Evolutionary conservation across 1,284 basidiomycete genomes (phyloP).

Genomic region (Cutaneotrichosporon sp.): DNA sequence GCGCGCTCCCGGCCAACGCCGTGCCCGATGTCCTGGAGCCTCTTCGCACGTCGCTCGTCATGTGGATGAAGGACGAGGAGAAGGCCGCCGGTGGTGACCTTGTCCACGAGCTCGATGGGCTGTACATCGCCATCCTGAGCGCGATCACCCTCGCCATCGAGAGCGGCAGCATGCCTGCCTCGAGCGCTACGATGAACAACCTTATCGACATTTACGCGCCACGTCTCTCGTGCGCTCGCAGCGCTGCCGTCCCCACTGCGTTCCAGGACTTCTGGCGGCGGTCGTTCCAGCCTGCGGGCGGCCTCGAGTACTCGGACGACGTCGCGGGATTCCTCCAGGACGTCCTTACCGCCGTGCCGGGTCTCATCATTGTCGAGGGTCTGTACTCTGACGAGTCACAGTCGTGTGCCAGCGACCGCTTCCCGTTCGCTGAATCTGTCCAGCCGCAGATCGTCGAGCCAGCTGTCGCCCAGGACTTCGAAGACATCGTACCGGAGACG

Average conservation of each 20-base stretch:
- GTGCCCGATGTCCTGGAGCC: constrained; percentile 25
- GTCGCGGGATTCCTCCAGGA: constrained; percentile 39
- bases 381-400: constrained; percentile 14
- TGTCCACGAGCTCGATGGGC: constrained; percentile 32
- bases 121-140: constrained; percentile 39
- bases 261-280: constrained; percentile 45
- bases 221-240: constrained; percentile 34
- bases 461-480: not conserved
- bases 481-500: not conserved
- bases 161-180: constrained; percentile 23
- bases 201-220: constrained; percentile 41
- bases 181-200: constrained; percentile 31
- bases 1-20: constrained; percentile 22
- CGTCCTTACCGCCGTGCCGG: constrained; percentile 37
- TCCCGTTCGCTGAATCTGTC: constrained; percentile 16
- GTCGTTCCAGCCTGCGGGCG: constrained; percentile 30
- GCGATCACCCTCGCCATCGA: constrained; percentile 30
- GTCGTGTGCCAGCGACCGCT: not conserved
- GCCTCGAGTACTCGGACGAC: constrained; percentile 35
- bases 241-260: constrained; percentile 28
- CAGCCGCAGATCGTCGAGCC: constrained; percentile 3
- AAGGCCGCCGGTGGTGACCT: constrained; percentile 16
- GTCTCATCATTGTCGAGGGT: constrained; percentile 38
- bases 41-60: constrained; percentile 20
- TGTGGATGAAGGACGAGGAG: constrained; percentile 35